Evolutionary conservation across 2,329 filamentous ascomycete genomes (phyloP).

Genomic region (Catunica adiposa): DNA sequence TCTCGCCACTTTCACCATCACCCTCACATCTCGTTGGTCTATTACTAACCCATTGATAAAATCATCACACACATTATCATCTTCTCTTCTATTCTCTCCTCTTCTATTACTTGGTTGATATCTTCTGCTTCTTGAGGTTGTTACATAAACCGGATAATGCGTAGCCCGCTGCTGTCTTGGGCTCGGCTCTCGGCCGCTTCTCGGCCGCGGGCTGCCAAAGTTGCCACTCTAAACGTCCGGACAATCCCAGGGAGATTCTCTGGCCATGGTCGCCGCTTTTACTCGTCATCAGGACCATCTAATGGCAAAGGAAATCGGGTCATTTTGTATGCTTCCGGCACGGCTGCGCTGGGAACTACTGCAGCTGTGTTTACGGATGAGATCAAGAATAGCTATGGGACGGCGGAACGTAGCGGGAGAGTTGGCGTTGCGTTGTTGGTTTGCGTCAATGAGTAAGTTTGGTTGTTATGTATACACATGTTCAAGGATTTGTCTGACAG

Average conservation of each 20-base stretch:
- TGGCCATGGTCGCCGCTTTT: constrained; percentile 4
- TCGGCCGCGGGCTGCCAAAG: background rate
- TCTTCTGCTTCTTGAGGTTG: background rate
- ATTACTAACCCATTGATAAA: too few relatives aligned
- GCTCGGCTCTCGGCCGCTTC: constrained; percentile 7
- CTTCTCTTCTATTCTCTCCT: too few relatives aligned
- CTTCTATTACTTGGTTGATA: background rate
- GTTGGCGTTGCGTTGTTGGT: constrained; percentile 59
- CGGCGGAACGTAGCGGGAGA: constrained; percentile 59
- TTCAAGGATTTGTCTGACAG: constrained; percentile 1
- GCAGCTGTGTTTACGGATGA: constrained; percentile 46
- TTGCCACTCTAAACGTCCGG: background rate
- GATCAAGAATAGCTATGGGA: constrained; percentile 59
- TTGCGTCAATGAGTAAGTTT: constrained; percentile 69
- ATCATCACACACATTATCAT: too few relatives aligned
- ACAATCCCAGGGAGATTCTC: background rate
- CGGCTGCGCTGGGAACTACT: constrained; percentile 32
- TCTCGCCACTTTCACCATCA: background rate
- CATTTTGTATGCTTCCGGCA: constrained; percentile 35
- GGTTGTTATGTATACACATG: background rate
- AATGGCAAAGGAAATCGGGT: constrained; percentile 10
- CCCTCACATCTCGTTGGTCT: background rate
- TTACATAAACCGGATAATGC: constrained; percentile 5
- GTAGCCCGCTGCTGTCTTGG: constrained; percentile 11
- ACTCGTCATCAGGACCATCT: background rate